These are phyloP conservation scores for Penicillium subrubescens DNA, from an alignment of 495 filamentous ascomycete species.

Conservation along the genomic window DNA sequence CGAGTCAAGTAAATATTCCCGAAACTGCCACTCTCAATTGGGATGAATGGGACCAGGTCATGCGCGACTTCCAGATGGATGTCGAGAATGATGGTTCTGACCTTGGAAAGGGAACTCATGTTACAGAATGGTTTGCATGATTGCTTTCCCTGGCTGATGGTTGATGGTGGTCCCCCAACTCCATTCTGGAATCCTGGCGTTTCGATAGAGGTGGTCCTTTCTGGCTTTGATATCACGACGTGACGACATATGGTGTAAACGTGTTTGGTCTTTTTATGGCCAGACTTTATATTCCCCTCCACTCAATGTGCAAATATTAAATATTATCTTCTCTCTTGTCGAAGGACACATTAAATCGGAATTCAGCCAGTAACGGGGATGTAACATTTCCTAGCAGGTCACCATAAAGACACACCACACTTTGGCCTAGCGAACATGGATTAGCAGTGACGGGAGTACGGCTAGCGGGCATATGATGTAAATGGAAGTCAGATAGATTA, in stretches of 20 bases:
- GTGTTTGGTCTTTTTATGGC: neutral
- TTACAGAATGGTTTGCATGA: slow-evolving; percentile 39
- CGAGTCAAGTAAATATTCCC: slow-evolving; percentile 13
- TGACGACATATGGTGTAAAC: slow-evolving; percentile 11
- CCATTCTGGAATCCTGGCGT: neutral
- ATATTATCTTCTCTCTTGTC: slow-evolving; percentile 12
- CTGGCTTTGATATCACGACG: slow-evolving; percentile 6
- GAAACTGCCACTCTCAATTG: slow-evolving; percentile 29
- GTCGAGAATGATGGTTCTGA: slow-evolving; percentile 32
- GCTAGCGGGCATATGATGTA: neutral
- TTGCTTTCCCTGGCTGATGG: neutral
- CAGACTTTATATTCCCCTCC: slow-evolving; percentile 10
- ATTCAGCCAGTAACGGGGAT: neutral
- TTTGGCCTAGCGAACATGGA: too few relatives aligned
- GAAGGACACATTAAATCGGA: neutral
- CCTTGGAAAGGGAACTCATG: slow-evolving; percentile 27
- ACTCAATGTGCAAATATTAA: slow-evolving; percentile 15
- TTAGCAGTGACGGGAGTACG: neutral
- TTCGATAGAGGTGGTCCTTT: neutral
- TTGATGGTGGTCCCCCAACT: neutral
- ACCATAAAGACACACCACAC: too few relatives aligned
- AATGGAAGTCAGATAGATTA: slow-evolving; percentile 2
- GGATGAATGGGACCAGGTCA: slow-evolving; percentile 54
- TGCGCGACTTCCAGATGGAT: slow-evolving; percentile 53
- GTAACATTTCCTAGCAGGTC: too few relatives aligned